Conservation (phyloP, 2,329 filamentous ascomycete species). For the Parafenestella ontariensis region DNA sequence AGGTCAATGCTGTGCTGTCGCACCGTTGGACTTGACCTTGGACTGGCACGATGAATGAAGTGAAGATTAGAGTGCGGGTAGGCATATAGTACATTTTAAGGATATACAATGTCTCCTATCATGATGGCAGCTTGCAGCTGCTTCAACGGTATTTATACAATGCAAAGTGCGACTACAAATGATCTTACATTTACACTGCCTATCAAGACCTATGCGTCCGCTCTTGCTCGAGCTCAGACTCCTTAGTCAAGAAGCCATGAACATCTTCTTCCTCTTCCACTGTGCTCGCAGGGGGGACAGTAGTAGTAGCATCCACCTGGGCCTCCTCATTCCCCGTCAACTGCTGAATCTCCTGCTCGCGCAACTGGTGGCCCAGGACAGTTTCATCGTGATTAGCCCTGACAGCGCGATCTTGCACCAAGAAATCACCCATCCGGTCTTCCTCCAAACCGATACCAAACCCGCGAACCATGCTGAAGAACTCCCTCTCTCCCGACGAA, state of each 20-base stretch:
- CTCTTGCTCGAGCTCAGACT: constrained; percentile 7
- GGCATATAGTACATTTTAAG: too few relatives aligned
- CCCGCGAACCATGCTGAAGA: constrained; percentile 18
- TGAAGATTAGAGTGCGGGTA: too few relatives aligned
- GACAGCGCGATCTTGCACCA: background rate
- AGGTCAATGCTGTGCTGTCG: too few relatives aligned
- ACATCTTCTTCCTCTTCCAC: constrained; percentile 17
- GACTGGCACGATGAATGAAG: too few relatives aligned
- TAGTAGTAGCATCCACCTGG: background rate
- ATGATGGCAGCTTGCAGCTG: background rate
- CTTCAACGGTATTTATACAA: background rate
- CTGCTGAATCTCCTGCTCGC: background rate
- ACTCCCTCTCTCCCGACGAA: constrained; percentile 15
- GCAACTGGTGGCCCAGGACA: background rate
- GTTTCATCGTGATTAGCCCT: background rate
- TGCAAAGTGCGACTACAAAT: background rate
- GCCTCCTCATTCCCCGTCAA: background rate
- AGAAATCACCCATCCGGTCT: constrained; percentile 16
- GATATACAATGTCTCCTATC: background rate
- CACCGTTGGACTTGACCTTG: too few relatives aligned
- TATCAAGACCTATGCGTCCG: background rate
- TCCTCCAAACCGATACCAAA: constrained; percentile 19
- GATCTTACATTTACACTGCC: background rate
- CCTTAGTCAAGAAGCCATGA: constrained; percentile 19
- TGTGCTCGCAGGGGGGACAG: too few relatives aligned